Conservation (phyloP, 2,329 filamentous ascomycete genomes). For the Drechslerella stenobrocha region DNA sequence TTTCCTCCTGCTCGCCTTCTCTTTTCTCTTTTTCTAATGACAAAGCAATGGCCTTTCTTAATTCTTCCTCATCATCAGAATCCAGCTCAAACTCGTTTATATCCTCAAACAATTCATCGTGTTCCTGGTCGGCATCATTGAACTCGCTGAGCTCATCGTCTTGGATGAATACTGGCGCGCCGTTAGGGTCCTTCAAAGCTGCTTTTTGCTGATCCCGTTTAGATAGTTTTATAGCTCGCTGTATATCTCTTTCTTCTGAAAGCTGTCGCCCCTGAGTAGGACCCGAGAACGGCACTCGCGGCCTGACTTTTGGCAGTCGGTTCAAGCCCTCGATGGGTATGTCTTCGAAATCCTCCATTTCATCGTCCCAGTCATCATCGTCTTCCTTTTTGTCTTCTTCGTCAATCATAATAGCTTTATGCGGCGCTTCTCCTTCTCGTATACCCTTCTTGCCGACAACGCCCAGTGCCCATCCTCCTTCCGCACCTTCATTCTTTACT, state of each 20-base stretch:
- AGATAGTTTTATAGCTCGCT: slow-evolving; percentile 64
- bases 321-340: slow-evolving; percentile 90
- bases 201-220: slow-evolving; percentile 49
- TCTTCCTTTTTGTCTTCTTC: slow-evolving; percentile 62
- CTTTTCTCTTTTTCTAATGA: slow-evolving; percentile 63
- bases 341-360: slow-evolving; percentile 85
- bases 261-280: slow-evolving; percentile 51
- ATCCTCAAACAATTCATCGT: slow-evolving; percentile 70
- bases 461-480: slow-evolving; percentile 93
- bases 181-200: slow-evolving; percentile 49
- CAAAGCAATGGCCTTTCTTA: slow-evolving; percentile 57
- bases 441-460: slow-evolving; percentile 81
- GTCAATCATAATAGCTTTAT: slow-evolving; percentile 89
- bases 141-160: slow-evolving; percentile 52
- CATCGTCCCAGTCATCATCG: slow-evolving; percentile 66
- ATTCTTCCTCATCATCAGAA: slow-evolving; percentile 58
- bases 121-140: slow-evolving; percentile 57
- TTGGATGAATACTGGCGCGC: slow-evolving; percentile 41
- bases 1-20: slow-evolving; percentile 61
- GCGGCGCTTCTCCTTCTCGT: slow-evolving; percentile 67
- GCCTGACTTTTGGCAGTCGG: slow-evolving; percentile 69
- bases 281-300: slow-evolving; percentile 50
- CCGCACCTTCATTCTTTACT: slow-evolving; percentile 90
- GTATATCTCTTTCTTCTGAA: slow-evolving; percentile 58
- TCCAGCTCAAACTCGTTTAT: slow-evolving; percentile 75